Conservation (phyloP, 441 rosid species). For the Euphorbia celastroides region DNA sequence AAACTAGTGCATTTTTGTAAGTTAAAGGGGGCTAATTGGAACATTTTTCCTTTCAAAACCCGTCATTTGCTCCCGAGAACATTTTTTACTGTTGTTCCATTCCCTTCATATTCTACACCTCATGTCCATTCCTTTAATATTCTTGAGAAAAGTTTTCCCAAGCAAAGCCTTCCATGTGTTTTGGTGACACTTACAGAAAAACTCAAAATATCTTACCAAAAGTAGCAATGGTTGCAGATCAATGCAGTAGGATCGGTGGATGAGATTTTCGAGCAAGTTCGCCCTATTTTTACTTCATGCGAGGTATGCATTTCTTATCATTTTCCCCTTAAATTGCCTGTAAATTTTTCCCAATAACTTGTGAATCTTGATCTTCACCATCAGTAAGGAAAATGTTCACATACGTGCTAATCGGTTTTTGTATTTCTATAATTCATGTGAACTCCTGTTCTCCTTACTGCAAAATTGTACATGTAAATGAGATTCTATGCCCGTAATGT, state of each 20-base stretch:
- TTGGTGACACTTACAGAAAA: background rate
- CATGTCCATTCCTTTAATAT: no score
- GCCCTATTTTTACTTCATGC: constrained; percentile 47
- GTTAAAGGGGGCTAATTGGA: no score
- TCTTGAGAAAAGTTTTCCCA: no score
- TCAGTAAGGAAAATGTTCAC: no score
- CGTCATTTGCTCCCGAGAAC: no score
- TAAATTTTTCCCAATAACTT: background rate
- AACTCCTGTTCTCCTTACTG: constrained; percentile 3
- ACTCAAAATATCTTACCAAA: background rate
- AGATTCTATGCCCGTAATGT: background rate
- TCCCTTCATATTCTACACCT: no score
- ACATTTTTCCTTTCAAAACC: no score
- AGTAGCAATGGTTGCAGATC: constrained; percentile 47
- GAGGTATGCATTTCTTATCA: constrained; percentile 39
- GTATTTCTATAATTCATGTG: background rate
- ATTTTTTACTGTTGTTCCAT: no score
- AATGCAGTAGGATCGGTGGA: constrained; percentile 85
- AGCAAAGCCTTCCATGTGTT: no score
- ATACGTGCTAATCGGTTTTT: background rate
- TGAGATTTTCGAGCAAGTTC: constrained; percentile 75
- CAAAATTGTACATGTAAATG: background rate
- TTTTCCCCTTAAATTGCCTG: background rate
- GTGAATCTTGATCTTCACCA: background rate
- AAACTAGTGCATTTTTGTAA: no score